Evolutionary conservation across 257 asterid genomes (phyloP), one percentile per base, ranked within the genome.

Genomic region (Perilla frutescens): DNA sequence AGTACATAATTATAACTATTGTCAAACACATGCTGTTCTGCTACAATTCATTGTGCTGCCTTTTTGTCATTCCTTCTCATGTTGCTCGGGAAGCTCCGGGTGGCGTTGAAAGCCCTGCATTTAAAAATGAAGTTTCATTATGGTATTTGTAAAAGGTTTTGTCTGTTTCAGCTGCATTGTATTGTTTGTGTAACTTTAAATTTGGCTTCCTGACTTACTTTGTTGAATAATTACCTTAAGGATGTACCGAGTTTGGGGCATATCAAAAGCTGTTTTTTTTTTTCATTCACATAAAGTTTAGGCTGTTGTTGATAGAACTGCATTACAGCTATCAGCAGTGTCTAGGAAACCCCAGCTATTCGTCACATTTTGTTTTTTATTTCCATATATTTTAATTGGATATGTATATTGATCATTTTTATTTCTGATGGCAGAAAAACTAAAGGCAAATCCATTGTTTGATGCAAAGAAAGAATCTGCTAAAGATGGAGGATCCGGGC

Each of bases 401-500:
- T 61, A 26, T 51, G 7, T 47, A 53, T 71, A 32, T 45, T 76
- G 73, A 68, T 5, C 7, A 47, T 56, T 58, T 59, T 62, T 39
- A 7, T 77, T 15, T 34, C 61, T 39, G 11, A 1, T 70, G 73
- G 65, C 87, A 88, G 94, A 82, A 70, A 86, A 86, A 67, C 63
- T 77, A 14, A 89, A 89, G 86, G 78, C 71, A 37, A 87, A 78
- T 71, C 63, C 77, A 6, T 81, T 92, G 15, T 78, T 77, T 77
- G 90, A 81, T 73, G 79, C 72, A 29, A 87, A 84, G 80, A 85
- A 83, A 58, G 97, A 91, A 77, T 84, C 79, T 70, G 70, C 90
- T 50, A 86, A 83, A 65, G 92, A 89, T 55, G 91, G 88, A 79
- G 96, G 85, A 57, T 83, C 94, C 5, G 89, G 87, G 59, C 88